Conservation (phyloP, 2,329 filamentous ascomycete genomes). For the Macrophomina pseudophaseolina region DNA sequence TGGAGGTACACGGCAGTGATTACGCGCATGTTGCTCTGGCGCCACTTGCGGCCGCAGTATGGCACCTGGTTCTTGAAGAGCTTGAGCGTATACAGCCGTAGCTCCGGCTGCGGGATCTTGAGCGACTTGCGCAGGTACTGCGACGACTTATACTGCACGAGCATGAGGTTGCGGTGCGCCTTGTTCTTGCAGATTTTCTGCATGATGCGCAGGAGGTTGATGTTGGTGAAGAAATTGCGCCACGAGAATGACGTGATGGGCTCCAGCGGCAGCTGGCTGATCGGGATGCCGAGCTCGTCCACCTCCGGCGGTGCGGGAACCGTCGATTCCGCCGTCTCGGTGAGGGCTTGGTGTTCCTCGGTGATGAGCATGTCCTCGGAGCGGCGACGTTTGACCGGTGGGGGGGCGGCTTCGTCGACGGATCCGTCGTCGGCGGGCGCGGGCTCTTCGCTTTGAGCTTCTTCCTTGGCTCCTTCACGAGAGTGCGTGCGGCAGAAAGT, state of each 20-base stretch:
- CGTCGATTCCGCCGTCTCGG: constrained; percentile 29
- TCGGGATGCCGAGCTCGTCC: constrained; percentile 85
- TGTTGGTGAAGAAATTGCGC: constrained; percentile 89
- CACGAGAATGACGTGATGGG: constrained; percentile 91
- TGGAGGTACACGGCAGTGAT: constrained; percentile 97
- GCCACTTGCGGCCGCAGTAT: constrained; percentile 97
- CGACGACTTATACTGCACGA: constrained; percentile 94
- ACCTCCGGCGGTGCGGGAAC: constrained; percentile 63
- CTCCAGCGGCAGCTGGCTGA: constrained; percentile 69
- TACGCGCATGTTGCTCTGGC: constrained; percentile 96
- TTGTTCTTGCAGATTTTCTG: constrained; percentile 98
- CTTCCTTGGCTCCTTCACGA: constrained; percentile 55
- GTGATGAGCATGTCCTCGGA: constrained; percentile 45
- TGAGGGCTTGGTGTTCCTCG: constrained; percentile 29
- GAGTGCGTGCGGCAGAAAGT: constrained; percentile 80
- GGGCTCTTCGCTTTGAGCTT: constrained; percentile 42
- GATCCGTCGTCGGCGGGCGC: constrained; percentile 33
- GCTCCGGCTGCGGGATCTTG: constrained; percentile 83
- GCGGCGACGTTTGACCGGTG: constrained; percentile 71
- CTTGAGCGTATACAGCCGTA: constrained; percentile 94
- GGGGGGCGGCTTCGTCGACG: constrained; percentile 74
- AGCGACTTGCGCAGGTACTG: constrained; percentile 91
- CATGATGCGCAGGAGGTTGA: constrained; percentile 94
- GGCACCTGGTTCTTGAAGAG: constrained; percentile 98
- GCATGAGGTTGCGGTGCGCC: constrained; percentile 88